phyloP scores from a whole-genome alignment of 805 yeast genomes.

The Suhomyces tanzawaensis region DNA sequence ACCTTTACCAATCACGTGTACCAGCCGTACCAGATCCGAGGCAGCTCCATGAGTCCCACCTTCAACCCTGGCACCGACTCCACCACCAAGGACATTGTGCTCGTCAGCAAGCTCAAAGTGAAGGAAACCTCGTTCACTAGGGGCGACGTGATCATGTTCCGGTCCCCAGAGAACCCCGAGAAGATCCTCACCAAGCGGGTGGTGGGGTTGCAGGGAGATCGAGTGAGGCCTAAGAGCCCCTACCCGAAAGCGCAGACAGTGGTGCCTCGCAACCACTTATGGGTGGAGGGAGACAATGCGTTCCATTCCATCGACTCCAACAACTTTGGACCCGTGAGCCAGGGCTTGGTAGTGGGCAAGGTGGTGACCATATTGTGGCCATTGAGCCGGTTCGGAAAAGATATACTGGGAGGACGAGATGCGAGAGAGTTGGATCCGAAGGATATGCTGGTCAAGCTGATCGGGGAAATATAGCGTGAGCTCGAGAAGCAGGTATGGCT shows the following conservation, averaged over 20 bases:
- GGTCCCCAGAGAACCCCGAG: slow-evolving; percentile 80
- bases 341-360: slow-evolving; percentile 76
- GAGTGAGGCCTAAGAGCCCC: slow-evolving; percentile 51
- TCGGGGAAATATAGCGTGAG: not conserved
- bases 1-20: slow-evolving; percentile 67
- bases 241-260: slow-evolving; percentile 62
- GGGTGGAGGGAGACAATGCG: slow-evolving; percentile 94
- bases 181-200: slow-evolving; percentile 76
- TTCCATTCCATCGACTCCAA: slow-evolving; percentile 81
- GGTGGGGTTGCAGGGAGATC: slow-evolving; percentile 72
- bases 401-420: slow-evolving; percentile 26
- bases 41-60: slow-evolving; percentile 86
- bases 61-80: slow-evolving; percentile 64
- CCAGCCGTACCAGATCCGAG: slow-evolving; percentile 72
- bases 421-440: slow-evolving; percentile 9
- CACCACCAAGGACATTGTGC: slow-evolving; percentile 55
- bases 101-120: slow-evolving; percentile 64
- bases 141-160: slow-evolving; percentile 73
- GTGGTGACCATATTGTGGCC: slow-evolving; percentile 75
- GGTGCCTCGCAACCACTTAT: slow-evolving; percentile 77
- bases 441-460: slow-evolving; percentile 4
- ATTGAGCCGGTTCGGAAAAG: slow-evolving; percentile 27
- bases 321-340: slow-evolving; percentile 82
- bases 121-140: slow-evolving; percentile 43
- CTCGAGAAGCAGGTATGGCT: too few relatives aligned